These are phyloP conservation scores for Rubia tinctorum DNA, from an alignment of 305 asterid genomes.

Conservation along the genomic window DNA sequence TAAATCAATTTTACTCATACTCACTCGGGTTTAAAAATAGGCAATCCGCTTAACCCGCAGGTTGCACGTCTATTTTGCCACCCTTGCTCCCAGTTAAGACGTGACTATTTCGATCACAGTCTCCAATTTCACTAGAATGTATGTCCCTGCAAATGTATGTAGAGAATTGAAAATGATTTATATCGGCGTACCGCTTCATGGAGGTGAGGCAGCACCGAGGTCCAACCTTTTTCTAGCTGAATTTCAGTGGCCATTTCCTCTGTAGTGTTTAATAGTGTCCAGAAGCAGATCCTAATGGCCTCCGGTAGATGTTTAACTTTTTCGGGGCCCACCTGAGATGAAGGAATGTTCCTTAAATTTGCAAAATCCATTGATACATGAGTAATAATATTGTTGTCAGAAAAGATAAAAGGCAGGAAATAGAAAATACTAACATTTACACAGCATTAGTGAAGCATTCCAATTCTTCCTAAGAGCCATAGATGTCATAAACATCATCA, in stretches of 20 bases:
- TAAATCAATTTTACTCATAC: too few species aligned
- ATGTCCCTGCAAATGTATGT: too few species aligned
- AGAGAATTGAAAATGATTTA: too few species aligned
- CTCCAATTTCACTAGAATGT: too few species aligned
- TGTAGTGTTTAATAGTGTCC: conserved; percentile 34
- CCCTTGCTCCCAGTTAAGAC: too few species aligned
- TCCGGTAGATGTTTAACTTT: conserved; percentile 43
- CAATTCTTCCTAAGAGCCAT: conserved; percentile 44
- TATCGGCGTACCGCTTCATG: conserved; percentile 43
- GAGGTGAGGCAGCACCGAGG: conserved; percentile 43
- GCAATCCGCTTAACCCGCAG: too few species aligned
- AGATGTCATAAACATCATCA: conserved; percentile 66
- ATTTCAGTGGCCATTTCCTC: conserved; percentile 40
- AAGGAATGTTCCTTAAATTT: background rate
- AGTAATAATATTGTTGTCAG: too few species aligned
- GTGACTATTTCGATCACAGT: too few species aligned
- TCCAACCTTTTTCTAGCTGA: conserved; percentile 39
- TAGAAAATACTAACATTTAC: conserved; percentile 14
- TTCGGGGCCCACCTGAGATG: conserved; percentile 46
- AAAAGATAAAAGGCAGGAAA: background rate
- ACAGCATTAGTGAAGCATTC: conserved; percentile 50
- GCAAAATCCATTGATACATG: too few species aligned
- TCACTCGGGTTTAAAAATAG: too few species aligned
- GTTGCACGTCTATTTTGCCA: too few species aligned
- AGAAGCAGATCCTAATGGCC: conserved; percentile 43